Percentiles rank a stretch among this genome's conserved stretches.
Conservation (phyloP, 2,329 filamentous ascomycete genomes). For the Trichoderma gracile region DNA sequence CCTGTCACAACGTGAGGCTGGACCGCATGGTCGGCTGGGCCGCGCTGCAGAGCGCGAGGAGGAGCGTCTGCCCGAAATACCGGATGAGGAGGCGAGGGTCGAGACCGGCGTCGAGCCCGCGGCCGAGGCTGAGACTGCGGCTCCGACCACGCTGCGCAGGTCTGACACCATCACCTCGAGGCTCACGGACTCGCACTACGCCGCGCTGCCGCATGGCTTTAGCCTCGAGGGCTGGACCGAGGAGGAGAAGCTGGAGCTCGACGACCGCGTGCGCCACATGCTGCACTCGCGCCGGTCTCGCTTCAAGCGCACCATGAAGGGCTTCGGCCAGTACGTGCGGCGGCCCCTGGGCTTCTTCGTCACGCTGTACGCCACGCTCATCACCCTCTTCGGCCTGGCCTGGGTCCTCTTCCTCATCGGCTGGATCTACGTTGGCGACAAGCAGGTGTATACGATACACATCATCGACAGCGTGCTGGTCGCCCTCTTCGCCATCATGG, state of each 20-base stretch:
- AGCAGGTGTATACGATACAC: constrained; percentile 68
- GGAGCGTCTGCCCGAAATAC: constrained; percentile 2
- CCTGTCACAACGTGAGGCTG: constrained; percentile 53
- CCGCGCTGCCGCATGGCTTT: constrained; percentile 74
- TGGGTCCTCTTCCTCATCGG: constrained; percentile 92
- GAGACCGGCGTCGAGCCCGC: constrained; percentile 21
- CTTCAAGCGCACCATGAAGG: constrained; percentile 77
- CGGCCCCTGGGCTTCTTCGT: constrained; percentile 80
- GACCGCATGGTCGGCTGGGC: neutral
- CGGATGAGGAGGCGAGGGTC: constrained; percentile 31
- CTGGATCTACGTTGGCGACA: constrained; percentile 79
- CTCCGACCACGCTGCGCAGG: constrained; percentile 39
- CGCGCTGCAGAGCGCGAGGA: constrained; percentile 1
- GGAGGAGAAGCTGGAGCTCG: constrained; percentile 72
- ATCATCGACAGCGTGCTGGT: constrained; percentile 71
- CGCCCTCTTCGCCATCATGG: constrained; percentile 69
- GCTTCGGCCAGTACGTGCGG: constrained; percentile 76
- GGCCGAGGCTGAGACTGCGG: constrained; percentile 28
- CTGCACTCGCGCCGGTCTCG: constrained; percentile 77
- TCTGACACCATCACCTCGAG: constrained; percentile 65
- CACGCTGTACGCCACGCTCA: constrained; percentile 77
- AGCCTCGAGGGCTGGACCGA: constrained; percentile 72
- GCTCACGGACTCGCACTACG: constrained; percentile 71
- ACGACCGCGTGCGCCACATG: constrained; percentile 87
- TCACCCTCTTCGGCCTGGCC: constrained; percentile 80